Base-by-base conservation (phyloP, 2,329 filamentous ascomycete genomes). In the Triangularia setosa region DNA sequence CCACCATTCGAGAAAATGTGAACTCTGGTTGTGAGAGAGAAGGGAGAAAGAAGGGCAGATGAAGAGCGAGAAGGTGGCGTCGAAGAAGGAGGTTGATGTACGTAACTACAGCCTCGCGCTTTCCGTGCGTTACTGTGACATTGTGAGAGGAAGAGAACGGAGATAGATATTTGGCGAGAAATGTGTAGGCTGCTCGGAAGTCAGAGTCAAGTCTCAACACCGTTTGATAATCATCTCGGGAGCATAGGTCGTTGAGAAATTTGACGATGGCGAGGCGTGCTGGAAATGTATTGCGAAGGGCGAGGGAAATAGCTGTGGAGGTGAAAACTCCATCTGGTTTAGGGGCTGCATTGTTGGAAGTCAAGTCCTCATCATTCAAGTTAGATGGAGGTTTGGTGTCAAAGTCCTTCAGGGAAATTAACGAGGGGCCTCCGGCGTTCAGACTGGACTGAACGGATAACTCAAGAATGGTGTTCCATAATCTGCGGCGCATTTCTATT, bases 381-480 rank as follows among this genome's bases (percentile, higher is more conserved):
- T 85, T 85, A 0, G 76, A 72, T 0, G 83, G 83, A 0, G 79
- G 74, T 18, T 76, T 69, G 0, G 83, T 82, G 63, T 85, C 80
- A 60, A 81, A 85, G 28, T 83, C 80, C 2, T 74, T 69, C 0
- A 78, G 63, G 1, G 73, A 75, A 1, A 86, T 70, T 8, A 84
- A 70, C 0, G 82, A 79, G 2, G 81, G 75, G 0, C 79, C 80
- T 0, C 83, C 83, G 0, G 79, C 78, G 16, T 73, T 73, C 40
- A 85, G 65, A 53, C 81, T 81, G 1, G 80, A 75, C 28, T 81
- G 79, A 0, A 84, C 64, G 0, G 72, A 68, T 0, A 85, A 58
- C 69, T 86, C 83, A 0, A 84, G 67, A 18, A 84, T 78, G 0
- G 83, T 83, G 53, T 81, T 81, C 83, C 83, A 85, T 2, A 86